Base-by-base conservation (phyloP, 2,329 filamentous ascomycete genomes). In the Scolecobasidium constrictum region DNA sequence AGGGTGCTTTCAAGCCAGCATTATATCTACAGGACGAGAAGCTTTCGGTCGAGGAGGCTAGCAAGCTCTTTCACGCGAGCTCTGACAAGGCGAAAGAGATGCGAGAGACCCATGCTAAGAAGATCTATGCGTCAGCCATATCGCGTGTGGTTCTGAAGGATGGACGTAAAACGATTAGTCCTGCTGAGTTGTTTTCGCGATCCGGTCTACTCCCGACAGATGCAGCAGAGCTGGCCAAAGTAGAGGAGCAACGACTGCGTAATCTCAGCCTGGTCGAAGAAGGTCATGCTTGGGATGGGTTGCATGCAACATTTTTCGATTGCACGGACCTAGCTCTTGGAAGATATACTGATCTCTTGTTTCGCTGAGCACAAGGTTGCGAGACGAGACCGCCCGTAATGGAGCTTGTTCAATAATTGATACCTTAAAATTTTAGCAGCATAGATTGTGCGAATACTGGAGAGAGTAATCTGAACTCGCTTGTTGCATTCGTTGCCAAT, bases 101-200 rank as follows among this genome's bases (percentile, higher is more conserved):
- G 28, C 58, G 58, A 44, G 26, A 59, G 47, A 56, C 57, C 35
- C 47, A 68, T 18, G 59, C 59, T 45, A 61, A 63, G 31, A 58
- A 64, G 7, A 59, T 71, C 12, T 70, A 61, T 48, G 67, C 67
- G 5, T 69, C 65, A n/a, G 66, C 62, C 9, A 56, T 71, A 22
- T 61, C 68, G 1, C 61, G 67, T 37, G 71, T 71, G 47, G 68
- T 71, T 3, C 62, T 69, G 46, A 71, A 71, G 54, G 63, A 63
- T 46, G 68, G 67, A 2, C 71, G 90, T 18, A 69, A 90, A 54
- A 96, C 90, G 0, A 77, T 96, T 4, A 72, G 79, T 38, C 85
- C 86, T 78, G 35, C 35, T 19, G 35, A 36, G 7, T 7, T 73
- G 7, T 81, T 79, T 2, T 59, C 55, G 56, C 26, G n/a, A 31